A percentile compares a stretch with the other conserved stretches of the same genome.
These are phyloP conservation scores for Pichia kluyveri DNA, from an alignment of 805 yeast genomes.

Conservation along the genomic window DNA sequence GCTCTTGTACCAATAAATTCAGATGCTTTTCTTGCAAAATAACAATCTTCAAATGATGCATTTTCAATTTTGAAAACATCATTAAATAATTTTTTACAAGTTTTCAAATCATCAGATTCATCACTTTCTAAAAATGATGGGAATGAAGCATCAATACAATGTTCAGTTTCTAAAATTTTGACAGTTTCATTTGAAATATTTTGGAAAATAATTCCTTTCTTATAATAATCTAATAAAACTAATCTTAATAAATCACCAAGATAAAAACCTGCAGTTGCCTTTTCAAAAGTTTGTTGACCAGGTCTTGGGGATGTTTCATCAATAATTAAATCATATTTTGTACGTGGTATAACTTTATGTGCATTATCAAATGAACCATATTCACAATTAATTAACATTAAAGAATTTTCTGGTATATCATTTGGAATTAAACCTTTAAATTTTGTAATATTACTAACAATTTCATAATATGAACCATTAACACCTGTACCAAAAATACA, in stretches of 20 bases:
- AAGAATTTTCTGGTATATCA: conserved; percentile 59
- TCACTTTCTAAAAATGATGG: conserved; percentile 85
- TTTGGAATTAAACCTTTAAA: conserved; percentile 61
- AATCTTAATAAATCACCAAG: conserved; percentile 88
- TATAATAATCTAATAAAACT: conserved; percentile 64
- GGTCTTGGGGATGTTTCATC: conserved; percentile 94
- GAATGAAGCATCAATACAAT: conserved; percentile 81
- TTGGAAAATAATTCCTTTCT: conserved; percentile 59
- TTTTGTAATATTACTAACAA: conserved; percentile 69
- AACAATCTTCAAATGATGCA: conserved; percentile 76
- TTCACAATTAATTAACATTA: conserved; percentile 97
- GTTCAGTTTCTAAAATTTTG: conserved; percentile 49
- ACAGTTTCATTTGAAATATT: conserved; percentile 45
- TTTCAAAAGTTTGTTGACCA: conserved; percentile 93
- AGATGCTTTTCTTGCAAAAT: conserved; percentile 70
- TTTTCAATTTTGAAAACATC: conserved; percentile 43
- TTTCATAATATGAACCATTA: conserved; percentile 94
- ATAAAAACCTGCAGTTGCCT: conserved; percentile 97
- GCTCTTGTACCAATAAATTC: conserved; percentile 91
- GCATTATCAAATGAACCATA: conserved; percentile 98
- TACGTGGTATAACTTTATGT: conserved; percentile 80
- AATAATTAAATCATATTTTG: conserved; percentile 72
- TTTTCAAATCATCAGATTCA: conserved; percentile 76
- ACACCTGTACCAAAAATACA: conserved; percentile 97
- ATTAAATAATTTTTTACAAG: conserved; percentile 60